Base-by-base conservation (phyloP, 495 filamentous ascomycete species). In the Tricharina praecox region DNA sequence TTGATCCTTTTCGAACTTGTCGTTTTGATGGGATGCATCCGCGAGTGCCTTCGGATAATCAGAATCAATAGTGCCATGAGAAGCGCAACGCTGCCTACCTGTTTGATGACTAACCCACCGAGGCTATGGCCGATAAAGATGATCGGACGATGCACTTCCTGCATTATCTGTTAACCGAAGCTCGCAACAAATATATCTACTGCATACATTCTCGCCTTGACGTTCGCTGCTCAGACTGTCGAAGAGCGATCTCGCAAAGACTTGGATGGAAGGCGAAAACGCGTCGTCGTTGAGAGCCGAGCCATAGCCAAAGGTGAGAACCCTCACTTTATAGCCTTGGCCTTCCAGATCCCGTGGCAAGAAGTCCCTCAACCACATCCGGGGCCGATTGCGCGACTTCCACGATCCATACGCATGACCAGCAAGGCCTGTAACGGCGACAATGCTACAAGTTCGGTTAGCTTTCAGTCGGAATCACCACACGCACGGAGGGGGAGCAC, bases 101-200 rank as follows among this genome's bases (percentile, higher is more conserved):
- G 43, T 30, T 66, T 66, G 5, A 66, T 56, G 18, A 66, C n/a
- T n/a, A n/a, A n/a, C n/a, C n/a, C n/a, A n/a, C n/a, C n/a, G n/a
- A n/a, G n/a, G n/a, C n/a, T n/a, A 51, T 64, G 63, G 0, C 58
- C 58, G 23, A 65, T 49, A 36, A 66, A 66, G 0, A 65, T 61
- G 13, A 67, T 57, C 1, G 64, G 64, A 13, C 52, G 52, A 24
- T 40, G 15, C 1, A 11, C 10, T 23, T 51, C 35, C 21, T 33
- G 18, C 11, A 35, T 35, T 13, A 9, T 18, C 18, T 0, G 23
- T 5, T n/a, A 11, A 11, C 5, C 35, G 8, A 9, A 7, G 5
- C 15, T 16, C 15, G 35, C 10, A 7, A 7, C 7, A 38, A 16
- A n/a, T 7, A 5, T 38, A n/a, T 38, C 7, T 5, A 43, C 23